A percentile compares a stretch with the other conserved stretches of the same genome.
These are phyloP conservation scores for Pestalotiopsis sp. DNA, from an alignment of 2,329 filamentous ascomycete species.

Conservation along the genomic window DNA sequence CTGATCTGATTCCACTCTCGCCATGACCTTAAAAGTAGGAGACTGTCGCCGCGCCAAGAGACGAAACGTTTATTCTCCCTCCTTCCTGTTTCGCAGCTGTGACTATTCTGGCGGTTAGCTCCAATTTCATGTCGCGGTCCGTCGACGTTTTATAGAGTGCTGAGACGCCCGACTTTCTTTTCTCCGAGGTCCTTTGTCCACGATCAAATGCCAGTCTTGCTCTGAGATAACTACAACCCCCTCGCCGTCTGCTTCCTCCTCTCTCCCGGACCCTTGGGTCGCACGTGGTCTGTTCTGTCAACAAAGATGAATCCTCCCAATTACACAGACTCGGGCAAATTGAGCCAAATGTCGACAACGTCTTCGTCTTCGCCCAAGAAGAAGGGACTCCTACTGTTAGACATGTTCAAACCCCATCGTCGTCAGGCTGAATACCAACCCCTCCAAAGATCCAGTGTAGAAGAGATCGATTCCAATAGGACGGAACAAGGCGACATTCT, in stretches of 20 bases:
- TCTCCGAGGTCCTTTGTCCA: not conserved
- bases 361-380: not conserved
- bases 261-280: not conserved
- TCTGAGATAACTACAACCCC: not conserved
- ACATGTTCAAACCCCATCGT: slow-evolving; percentile 6
- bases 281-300: not conserved
- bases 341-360: not conserved
- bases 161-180: not conserved
- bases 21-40: not conserved
- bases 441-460: not conserved
- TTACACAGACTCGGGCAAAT: not conserved
- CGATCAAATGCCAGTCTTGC: not conserved
- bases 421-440: slow-evolving; percentile 8
- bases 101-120: not conserved
- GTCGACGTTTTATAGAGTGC: not conserved
- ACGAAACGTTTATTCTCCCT: not conserved
- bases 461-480: not conserved
- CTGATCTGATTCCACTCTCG: not conserved
- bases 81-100: not conserved
- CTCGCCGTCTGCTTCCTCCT: not conserved
- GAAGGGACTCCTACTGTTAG: slow-evolving; percentile 2
- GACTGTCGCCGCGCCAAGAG: not conserved
- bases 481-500: not conserved
- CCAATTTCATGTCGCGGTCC: not conserved
- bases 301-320: not conserved